Percentiles rank a stretch among this genome's conserved stretches.
phyloP scores from a whole-genome alignment of 2,329 filamentous ascomycete species.

The Thermothelomyces thermophilus region DNA sequence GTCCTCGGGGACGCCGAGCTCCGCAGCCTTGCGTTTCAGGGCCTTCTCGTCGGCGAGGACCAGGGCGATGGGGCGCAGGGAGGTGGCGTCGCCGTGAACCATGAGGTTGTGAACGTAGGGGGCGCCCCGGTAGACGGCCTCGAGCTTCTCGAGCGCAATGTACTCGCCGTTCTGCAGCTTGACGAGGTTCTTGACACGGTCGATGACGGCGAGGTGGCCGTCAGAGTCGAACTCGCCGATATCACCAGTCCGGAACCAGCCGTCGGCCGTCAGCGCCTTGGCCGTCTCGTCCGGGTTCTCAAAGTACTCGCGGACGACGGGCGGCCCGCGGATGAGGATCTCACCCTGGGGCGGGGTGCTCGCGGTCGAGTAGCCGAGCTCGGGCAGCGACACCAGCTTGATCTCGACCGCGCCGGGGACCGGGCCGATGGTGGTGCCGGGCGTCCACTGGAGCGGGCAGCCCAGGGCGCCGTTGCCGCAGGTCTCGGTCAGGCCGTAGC shows the following conservation, averaged over 20 bases:
- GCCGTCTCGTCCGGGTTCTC: conserved; percentile 80
- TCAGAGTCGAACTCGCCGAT: conserved; percentile 81
- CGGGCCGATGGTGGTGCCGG: conserved; percentile 63
- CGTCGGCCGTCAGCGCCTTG: conserved; percentile 70
- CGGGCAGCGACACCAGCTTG: conserved; percentile 85
- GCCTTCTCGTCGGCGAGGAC: conserved; percentile 63
- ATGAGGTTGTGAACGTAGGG: conserved; percentile 81
- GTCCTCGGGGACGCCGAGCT: conserved; percentile 57
- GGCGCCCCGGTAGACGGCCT: conserved; percentile 78
- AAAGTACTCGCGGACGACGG: conserved; percentile 73
- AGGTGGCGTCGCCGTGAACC: conserved; percentile 69
- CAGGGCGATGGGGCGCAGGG: conserved; percentile 74
- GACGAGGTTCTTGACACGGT: conserved; percentile 96
- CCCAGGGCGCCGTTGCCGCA: conserved; percentile 75
- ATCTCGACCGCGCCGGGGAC: conserved; percentile 72
- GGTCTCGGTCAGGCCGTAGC: conserved; percentile 94
- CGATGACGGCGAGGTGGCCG: conserved; percentile 80
- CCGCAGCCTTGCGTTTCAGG: conserved; percentile 52
- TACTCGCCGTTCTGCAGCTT: conserved; percentile 96
- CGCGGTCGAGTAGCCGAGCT: conserved; percentile 76
- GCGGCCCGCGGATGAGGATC: conserved; percentile 76
- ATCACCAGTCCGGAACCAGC: conserved; percentile 96
- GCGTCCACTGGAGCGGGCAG: conserved; percentile 79
- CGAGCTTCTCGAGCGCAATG: conserved; percentile 92
- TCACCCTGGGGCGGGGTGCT: conserved; percentile 80